A percentile compares a stretch with the other conserved stretches of the same genome.
Conservation (phyloP, 768 basidiomycete species). For the Auricularia sp. region DNA sequence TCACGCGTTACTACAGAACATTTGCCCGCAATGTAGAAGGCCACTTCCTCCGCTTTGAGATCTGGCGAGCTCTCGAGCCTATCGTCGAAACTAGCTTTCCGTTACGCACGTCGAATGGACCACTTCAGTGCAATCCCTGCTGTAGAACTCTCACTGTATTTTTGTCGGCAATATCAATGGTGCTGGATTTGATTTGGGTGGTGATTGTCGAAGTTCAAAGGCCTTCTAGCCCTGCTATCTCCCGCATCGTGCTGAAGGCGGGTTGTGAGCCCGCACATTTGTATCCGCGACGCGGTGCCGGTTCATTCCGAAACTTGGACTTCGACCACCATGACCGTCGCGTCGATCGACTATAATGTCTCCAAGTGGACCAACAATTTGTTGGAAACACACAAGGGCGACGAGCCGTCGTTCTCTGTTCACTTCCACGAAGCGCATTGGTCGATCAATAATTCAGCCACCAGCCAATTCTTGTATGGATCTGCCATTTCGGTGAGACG, state of each 20-base stretch:
- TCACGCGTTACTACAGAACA: constrained; percentile 42
- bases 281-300: too few species aligned
- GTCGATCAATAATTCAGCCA: constrained; percentile 66
- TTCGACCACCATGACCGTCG: constrained; percentile 4
- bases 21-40: constrained; percentile 85
- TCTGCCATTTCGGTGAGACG: constrained; percentile 55
- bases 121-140: too few species aligned
- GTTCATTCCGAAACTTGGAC: not conserved
- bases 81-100: not conserved
- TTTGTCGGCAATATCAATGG: too few species aligned
- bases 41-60: constrained; percentile 66
- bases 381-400: constrained; percentile 43
- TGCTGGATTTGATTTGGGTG: too few species aligned
- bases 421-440: constrained; percentile 73
- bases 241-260: too few species aligned
- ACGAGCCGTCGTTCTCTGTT: constrained; percentile 67
- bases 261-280: too few species aligned
- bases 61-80: not conserved
- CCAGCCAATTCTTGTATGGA: constrained; percentile 63
- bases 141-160: too few species aligned
- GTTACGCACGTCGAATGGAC: too few species aligned
- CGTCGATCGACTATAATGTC: constrained; percentile 52
- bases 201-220: too few species aligned
- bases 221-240: too few species aligned
- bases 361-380: constrained; percentile 56